A percentile compares a stretch with the other conserved stretches of the same genome.
Conservation (phyloP, 2,329 filamentous ascomycete genomes). For the Talaromyces sp. region DNA sequence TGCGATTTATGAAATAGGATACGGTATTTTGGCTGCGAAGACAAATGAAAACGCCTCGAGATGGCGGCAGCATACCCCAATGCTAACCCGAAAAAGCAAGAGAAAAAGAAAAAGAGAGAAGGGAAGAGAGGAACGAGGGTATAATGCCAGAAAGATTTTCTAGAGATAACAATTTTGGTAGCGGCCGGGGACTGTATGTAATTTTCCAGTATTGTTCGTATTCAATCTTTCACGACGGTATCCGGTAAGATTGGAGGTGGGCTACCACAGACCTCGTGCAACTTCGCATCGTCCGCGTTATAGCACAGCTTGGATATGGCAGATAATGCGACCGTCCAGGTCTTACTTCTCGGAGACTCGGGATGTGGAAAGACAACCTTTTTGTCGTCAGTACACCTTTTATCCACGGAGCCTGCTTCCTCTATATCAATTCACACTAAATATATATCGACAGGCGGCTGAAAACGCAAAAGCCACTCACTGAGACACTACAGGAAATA, state of each 20-base stretch:
- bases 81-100: not conserved
- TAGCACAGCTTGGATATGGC: slow-evolving; percentile 1
- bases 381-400: slow-evolving; percentile 47
- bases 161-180: not conserved
- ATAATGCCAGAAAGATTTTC: not conserved
- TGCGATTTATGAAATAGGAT: not conserved
- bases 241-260: not conserved
- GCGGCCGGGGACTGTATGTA: not conserved
- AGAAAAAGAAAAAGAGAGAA: not conserved
- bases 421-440: not conserved
- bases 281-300: not conserved
- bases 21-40: not conserved
- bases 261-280: not conserved
- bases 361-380: slow-evolving; percentile 60
- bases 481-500: slow-evolving; percentile 18
- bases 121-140: not conserved
- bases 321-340: slow-evolving; percentile 20
- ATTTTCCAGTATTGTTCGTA: not conserved
- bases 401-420: not conserved
- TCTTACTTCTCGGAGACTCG: slow-evolving; percentile 55
- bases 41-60: not conserved
- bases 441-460: slow-evolving; percentile 10
- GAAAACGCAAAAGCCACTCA: slow-evolving; percentile 12
- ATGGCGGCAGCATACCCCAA: not conserved
- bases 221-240: not conserved